phyloP scores from a whole-genome alignment of 768 basidiomycete genomes.

The Termitomyces sp. region DNA sequence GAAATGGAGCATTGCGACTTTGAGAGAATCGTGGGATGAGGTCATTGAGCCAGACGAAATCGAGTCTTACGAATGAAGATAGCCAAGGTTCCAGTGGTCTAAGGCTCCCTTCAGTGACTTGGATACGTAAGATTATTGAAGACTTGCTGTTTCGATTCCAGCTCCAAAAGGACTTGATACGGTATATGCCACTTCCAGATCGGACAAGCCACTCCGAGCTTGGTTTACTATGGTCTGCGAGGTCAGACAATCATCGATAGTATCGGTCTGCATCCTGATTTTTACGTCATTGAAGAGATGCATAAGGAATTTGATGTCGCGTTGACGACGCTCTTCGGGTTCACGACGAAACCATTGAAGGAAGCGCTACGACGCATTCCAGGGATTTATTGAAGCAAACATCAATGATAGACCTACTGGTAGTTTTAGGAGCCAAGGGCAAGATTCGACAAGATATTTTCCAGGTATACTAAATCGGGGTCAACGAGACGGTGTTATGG shows the following conservation, averaged over 20 bases:
- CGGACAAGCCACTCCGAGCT: slow-evolving; percentile 34
- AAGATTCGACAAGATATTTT: slow-evolving; percentile 46
- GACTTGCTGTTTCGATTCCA: slow-evolving; percentile 31
- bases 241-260: slow-evolving; percentile 37
- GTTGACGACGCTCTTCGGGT: slow-evolving; percentile 32
- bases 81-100: not conserved
- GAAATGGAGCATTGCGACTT: slow-evolving; percentile 14
- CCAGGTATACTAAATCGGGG: slow-evolving; percentile 37
- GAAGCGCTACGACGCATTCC: slow-evolving; percentile 20
- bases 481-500: not conserved
- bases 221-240: slow-evolving; percentile 32
- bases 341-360: slow-evolving; percentile 43
- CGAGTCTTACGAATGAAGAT: slow-evolving; percentile 9
- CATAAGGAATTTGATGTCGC: slow-evolving; percentile 37
- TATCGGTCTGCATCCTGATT: slow-evolving; percentile 34
- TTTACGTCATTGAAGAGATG: slow-evolving; percentile 41
- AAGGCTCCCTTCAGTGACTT: not conserved
- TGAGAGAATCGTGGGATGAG: not conserved
- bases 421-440: slow-evolving; percentile 43
- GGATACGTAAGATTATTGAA: not conserved
- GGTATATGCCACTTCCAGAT: slow-evolving; percentile 42
- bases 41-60: not conserved
- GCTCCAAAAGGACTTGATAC: slow-evolving; percentile 45
- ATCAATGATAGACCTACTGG: slow-evolving; percentile 25
- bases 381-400: not conserved